A percentile compares a stretch with the other conserved stretches of the same genome.
Evolutionary conservation across 1,139 yeast genomes (phyloP).

Genomic region (Candida sp.): DNA sequence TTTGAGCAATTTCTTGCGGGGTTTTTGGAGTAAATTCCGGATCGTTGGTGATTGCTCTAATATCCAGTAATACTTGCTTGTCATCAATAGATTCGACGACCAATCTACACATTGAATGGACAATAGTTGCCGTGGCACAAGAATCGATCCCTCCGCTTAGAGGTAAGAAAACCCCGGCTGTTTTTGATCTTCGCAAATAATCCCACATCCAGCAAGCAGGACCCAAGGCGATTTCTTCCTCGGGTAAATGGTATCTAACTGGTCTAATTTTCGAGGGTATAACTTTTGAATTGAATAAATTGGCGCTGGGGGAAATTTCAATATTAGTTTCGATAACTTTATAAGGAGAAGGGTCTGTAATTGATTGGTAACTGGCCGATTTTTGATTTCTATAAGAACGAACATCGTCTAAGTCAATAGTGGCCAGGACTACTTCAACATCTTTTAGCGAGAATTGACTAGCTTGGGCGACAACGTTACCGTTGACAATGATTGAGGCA

Average conservation of each 20-base stretch:
- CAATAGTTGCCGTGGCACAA: conserved; percentile 95
- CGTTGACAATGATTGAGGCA: conserved; percentile 91
- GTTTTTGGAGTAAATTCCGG: conserved; percentile 62
- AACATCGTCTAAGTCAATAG: conserved; percentile 90
- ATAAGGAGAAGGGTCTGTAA: conserved; percentile 48
- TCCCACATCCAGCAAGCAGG: conserved; percentile 99
- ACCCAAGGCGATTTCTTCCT: conserved; percentile 95
- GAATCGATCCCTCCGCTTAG: conserved; percentile 97
- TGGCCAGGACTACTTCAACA: conserved; percentile 91
- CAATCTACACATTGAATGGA: conserved; percentile 88
- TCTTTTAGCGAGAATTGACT: conserved; percentile 84
- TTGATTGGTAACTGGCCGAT: conserved; percentile 79
- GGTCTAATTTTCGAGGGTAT: conserved; percentile 54
- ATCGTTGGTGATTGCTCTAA: conserved; percentile 56
- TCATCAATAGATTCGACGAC: conserved; percentile 65
- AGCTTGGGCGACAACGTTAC: conserved; percentile 89
- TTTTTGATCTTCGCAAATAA: conserved; percentile 82
- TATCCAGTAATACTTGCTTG: conserved; percentile 71
- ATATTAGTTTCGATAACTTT: conserved; percentile 59
- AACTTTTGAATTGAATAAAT: conserved; percentile 60
- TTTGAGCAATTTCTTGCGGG: conserved; percentile 72
- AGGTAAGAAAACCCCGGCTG: conserved; percentile 91
- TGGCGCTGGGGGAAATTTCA: conserved; percentile 56
- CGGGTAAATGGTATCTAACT: conserved; percentile 72
- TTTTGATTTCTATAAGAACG: conserved; percentile 73